A percentile compares a stretch with the other conserved stretches of the same genome.
Evolutionary conservation across 148 eudicot genomes (phyloP).

Genomic region (Rhododendron kiyosumense): DNA sequence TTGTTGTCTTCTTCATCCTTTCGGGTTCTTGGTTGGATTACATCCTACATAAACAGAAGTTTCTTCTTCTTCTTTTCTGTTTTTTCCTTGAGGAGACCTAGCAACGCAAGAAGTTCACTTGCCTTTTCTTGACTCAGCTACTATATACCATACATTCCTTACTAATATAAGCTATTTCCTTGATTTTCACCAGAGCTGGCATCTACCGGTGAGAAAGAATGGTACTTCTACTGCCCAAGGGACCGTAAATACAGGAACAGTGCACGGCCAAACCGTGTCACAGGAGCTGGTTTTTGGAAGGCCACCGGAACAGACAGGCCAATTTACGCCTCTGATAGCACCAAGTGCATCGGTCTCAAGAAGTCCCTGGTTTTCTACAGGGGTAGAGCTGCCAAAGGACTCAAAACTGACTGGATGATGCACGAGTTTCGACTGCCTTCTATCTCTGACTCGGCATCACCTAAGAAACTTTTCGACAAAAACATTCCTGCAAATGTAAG

Average conservation of each 20-base stretch:
- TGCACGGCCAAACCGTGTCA: conserved; percentile 78
- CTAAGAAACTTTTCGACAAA: conserved; percentile 43
- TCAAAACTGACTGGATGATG: conserved; percentile 98
- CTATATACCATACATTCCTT: neutral
- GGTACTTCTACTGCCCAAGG: conserved; percentile 90
- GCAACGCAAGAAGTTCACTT: neutral
- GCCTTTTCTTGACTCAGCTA: neutral
- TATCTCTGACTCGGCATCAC: conserved; percentile 25
- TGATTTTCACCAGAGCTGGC: conserved; percentile 48
- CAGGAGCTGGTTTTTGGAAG: conserved; percentile 92
- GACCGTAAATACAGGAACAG: conserved; percentile 83
- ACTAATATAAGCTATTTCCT: neutral
- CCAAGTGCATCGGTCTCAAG: conserved; percentile 81
- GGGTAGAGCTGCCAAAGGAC: conserved; percentile 87
- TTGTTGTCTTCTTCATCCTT: neutral
- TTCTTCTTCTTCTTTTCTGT: neutral
- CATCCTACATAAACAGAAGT: neutral
- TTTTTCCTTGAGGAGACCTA: neutral
- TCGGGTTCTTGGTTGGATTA: neutral
- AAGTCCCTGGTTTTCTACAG: conserved; percentile 88
- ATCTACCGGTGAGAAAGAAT: conserved; percentile 75
- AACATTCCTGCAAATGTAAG: conserved; percentile 44
- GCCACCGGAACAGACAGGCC: conserved; percentile 91
- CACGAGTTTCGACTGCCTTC: conserved; percentile 91
- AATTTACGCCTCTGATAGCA: conserved; percentile 60